Evolutionary conservation across 2,329 filamentous ascomycete genomes (phyloP), one percentile per base, ranked within the genome.

Genomic region (Chaetomiaceae sp.): DNA sequence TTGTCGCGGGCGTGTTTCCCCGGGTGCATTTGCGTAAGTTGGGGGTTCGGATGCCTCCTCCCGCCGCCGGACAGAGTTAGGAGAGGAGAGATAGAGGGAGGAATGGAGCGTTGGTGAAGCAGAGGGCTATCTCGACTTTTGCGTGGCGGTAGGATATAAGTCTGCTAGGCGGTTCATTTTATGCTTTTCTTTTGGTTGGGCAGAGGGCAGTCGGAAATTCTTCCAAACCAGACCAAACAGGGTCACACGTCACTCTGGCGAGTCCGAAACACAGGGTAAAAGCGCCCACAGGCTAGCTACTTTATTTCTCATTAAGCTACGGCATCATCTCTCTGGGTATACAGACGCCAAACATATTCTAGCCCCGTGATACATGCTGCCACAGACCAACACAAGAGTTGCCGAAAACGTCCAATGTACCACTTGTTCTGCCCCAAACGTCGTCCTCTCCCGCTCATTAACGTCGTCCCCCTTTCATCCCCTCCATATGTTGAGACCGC

Each of bases 21-120:
- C 80, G 92, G 58, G 83, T 96, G 57, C 88, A 90, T 75, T 82
- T 86, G 73, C 79, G 82, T 57, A 97, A 97, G 75, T 75, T 96
- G 53, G 89, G 89, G 13, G 30, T 62, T 27, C 25, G n/a, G n/a
- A n/a, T n/a, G n/a, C n/a, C n/a, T n/a, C n/a, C n/a, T n/a, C n/a
- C n/a, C n/a, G n/a, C n/a, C n/a, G n/a, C n/a, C n/a, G n/a, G n/a
- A n/a, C n/a, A n/a, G n/a, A n/a, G n/a, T n/a, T n/a, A n/a, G n/a
- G n/a, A n/a, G n/a, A n/a, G n/a, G n/a, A n/a, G n/a, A 5, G 10
- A 33, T 14, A 13, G 32, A 13, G 4, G 11, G 8, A 16, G 33
- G 3, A 36, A n/a, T n/a, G n/a, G n/a, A n/a, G n/a, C n/a, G n/a
- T n/a, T n/a, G n/a, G n/a, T n/a, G n/a, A n/a, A n/a, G n/a, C n/a